phyloP scores from a whole-genome alignment of 306 rosid genomes.

The Quercus alba region DNA sequence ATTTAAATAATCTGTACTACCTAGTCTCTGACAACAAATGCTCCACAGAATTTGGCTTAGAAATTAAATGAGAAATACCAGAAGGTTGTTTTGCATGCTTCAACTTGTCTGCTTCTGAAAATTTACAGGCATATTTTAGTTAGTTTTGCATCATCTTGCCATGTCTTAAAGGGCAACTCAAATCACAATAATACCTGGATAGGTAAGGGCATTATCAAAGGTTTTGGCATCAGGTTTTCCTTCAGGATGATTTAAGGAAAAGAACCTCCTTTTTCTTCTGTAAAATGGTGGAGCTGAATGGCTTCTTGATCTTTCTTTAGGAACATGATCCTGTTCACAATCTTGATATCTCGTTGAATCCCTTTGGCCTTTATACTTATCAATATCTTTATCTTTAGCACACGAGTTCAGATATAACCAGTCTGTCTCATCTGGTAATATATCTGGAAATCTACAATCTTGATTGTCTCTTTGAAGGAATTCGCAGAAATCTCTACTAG shows the following conservation, averaged over 20 bases:
- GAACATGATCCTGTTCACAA: conserved; percentile 23
- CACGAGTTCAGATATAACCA: conserved; percentile 28
- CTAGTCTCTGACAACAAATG: conserved; percentile 34
- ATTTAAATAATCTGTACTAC: conserved; percentile 25
- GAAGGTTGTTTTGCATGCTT: conserved; percentile 32
- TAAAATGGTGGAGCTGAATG: conserved; percentile 81
- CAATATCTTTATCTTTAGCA: conserved; percentile 24
- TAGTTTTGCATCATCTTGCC: background rate
- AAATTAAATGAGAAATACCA: conserved; percentile 8
- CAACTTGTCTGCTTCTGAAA: conserved; percentile 40
- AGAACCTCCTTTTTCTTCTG: conserved; percentile 56
- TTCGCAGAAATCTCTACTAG: conserved; percentile 16
- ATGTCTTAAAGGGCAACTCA: conserved; percentile 6
- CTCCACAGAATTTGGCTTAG: conserved; percentile 24
- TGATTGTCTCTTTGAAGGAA: conserved; percentile 30
- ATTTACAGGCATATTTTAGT: conserved; percentile 21
- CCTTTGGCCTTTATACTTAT: conserved; percentile 26
- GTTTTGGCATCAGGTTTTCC: conserved; percentile 27
- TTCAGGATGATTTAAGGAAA: conserved; percentile 45
- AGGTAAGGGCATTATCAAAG: conserved; percentile 27
- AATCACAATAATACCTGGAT: conserved; percentile 40
- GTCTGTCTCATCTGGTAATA: conserved; percentile 28
- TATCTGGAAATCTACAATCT: conserved; percentile 21
- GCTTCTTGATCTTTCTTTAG: conserved; percentile 48
- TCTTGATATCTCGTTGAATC: conserved; percentile 23